Base-by-base conservation (phyloP, 495 filamentous ascomycete genomes). In the Amorphotheca resinae region DNA sequence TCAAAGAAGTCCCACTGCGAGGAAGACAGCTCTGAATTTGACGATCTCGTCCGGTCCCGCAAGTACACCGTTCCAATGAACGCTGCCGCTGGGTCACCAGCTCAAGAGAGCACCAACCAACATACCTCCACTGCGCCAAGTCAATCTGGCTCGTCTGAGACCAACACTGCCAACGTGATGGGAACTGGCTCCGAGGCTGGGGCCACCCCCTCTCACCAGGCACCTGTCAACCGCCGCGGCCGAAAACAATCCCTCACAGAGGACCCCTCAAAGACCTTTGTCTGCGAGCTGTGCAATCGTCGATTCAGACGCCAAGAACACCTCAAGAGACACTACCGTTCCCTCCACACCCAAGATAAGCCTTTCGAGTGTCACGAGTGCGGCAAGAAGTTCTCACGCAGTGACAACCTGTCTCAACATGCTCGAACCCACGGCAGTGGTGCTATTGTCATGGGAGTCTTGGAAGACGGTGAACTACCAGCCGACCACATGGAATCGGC, bases 261-360 rank as follows among this genome's bases (percentile, higher is more conserved):
- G 50, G 91, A 99, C 54, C 91, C 93, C 3, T 93, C 86, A 52
- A 99, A 99, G 79, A 94, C 87, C 0, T 99, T 96, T 53, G 83
- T 93, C 40, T 99, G 93, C 69, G 83, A 86, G 32, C 72, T 96
- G 15, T 99, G 93, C 75, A 84, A 80, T 34, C 85, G 93, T 40
- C 87, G 93, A 39, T 99, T 99, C 80, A 86, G 93, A 48, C 86
- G 93, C 46, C 93, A 96, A 61, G 93, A 99, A 60, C 93, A 99
- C 55, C 80, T 99, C 45, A 96, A 96, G 78, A 85, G 93, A 46
- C 93, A 99, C 68, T 95, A 94, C 70, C 79, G 93, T 34, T 96
- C 93, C 30, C 84, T 99, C 33, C 93, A 96, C 69, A 99, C 93
- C 1, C 79, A 93, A 52, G 91, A 96, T 46, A 99, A 99, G 77